Evolutionary conservation across 2,329 filamentous ascomycete genomes (phyloP).

Genomic region (Phoma sp.): DNA sequence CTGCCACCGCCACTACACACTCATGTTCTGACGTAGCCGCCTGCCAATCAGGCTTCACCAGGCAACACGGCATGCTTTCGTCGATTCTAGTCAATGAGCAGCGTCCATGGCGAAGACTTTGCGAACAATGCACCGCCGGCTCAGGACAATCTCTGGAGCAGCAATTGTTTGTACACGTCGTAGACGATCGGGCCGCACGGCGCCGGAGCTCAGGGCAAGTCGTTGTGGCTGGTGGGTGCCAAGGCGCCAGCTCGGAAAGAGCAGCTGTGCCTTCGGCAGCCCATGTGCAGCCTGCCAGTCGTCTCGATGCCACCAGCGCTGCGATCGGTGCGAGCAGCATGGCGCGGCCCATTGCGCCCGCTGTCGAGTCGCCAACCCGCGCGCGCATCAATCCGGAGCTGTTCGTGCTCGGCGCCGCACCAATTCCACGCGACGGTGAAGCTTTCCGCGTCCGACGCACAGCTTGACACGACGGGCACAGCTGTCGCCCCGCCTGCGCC

Average conservation of each 20-base stretch:
- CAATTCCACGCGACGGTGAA: conserved; percentile 34
- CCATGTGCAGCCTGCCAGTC: conserved; percentile 25
- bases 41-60: conserved; percentile 33
- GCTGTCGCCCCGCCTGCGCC: conserved; percentile 46
- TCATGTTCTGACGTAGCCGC: conserved; percentile 36
- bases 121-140: background rate
- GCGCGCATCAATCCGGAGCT: conserved; percentile 23
- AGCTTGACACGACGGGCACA: conserved; percentile 40
- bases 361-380: conserved; percentile 17
- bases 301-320: conserved; percentile 41
- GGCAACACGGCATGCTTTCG: background rate
- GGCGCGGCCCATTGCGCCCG: conserved; percentile 14
- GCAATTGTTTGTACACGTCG: background rate
- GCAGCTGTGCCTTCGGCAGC: conserved; percentile 24
- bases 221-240: conserved; percentile 18
- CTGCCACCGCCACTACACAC: conserved; percentile 31
- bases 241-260: conserved; percentile 37
- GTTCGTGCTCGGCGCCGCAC: conserved; percentile 46
- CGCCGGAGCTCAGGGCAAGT: conserved; percentile 6
- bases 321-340: conserved; percentile 37
- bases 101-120: background rate
- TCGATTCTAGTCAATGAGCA: background rate
- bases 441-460: conserved; percentile 28
- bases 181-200: conserved; percentile 1
- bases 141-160: background rate